Conservation (phyloP, 2,329 filamentous ascomycete species). For the Myriosclerotinia duriaeana region DNA sequence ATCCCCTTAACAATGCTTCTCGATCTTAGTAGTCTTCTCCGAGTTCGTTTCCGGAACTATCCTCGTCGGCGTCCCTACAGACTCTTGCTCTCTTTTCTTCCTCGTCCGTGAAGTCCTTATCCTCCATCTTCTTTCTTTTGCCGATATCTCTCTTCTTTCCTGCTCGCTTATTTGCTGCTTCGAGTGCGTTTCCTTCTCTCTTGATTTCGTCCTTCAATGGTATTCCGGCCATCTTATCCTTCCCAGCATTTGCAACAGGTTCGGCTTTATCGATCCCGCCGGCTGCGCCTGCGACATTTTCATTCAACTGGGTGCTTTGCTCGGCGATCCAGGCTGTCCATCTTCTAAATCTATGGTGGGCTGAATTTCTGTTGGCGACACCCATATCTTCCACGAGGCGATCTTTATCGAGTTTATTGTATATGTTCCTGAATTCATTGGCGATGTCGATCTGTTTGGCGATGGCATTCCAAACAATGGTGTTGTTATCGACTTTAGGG, state of each 20-base stretch:
- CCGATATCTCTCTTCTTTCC: background rate
- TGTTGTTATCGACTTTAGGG: background rate
- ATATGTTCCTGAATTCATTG: background rate
- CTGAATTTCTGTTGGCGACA: constrained; percentile 8
- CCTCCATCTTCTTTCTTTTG: background rate
- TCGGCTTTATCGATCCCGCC: background rate
- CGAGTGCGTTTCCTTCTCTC: background rate
- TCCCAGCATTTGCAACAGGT: background rate
- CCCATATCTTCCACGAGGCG: constrained; percentile 5
- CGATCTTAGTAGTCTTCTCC: background rate
- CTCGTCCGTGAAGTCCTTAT: background rate
- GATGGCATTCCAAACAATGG: constrained; percentile 3
- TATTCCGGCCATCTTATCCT: no score
- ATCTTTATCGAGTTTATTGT: background rate
- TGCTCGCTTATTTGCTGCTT: background rate
- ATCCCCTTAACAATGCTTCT: background rate
- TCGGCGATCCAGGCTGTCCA: background rate
- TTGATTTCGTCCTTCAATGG: background rate
- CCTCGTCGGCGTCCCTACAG: background rate
- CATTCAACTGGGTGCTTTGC: background rate
- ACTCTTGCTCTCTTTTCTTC: background rate
- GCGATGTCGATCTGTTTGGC: background rate
- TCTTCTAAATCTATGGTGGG: constrained; percentile 8
- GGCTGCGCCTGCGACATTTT: background rate
- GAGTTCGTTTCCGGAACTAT: background rate